Conservation (phyloP, 495 filamentous ascomycete species). For the Penicillium robsamsonii region DNA sequence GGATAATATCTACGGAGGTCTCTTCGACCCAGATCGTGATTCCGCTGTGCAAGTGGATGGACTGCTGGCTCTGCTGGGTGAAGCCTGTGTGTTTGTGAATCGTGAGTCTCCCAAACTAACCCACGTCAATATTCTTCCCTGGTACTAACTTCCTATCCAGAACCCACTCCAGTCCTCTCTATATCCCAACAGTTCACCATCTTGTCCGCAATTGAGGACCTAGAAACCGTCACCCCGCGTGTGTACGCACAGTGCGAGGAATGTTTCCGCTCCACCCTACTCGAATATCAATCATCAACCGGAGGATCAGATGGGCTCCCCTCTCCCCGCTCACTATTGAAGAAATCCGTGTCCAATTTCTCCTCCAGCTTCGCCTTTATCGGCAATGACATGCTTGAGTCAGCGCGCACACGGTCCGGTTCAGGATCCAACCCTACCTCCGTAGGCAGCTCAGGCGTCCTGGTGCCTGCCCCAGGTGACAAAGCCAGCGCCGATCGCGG, state of each 20-base stretch:
- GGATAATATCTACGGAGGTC: constrained; percentile 83
- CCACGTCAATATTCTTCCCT: background rate
- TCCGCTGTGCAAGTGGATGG: constrained; percentile 83
- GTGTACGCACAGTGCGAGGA: constrained; percentile 68
- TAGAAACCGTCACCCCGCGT: constrained; percentile 69
- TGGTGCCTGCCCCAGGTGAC: constrained; percentile 42
- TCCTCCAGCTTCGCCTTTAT: constrained; percentile 64
- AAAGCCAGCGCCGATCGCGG: constrained; percentile 51
- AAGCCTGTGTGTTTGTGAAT: constrained; percentile 72
- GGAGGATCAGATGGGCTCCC: constrained; percentile 43
- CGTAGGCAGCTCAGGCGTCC: constrained; percentile 53
- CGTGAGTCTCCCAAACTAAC: constrained; percentile 41
- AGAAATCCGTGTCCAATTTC: constrained; percentile 61
- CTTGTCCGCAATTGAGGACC: constrained; percentile 77
- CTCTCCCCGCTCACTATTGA: constrained; percentile 62
- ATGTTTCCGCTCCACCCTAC: constrained; percentile 58
- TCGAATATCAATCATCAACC: constrained; percentile 47
- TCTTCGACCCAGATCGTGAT: constrained; percentile 74
- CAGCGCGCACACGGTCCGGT: constrained; percentile 46
- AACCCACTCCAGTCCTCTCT: constrained; percentile 36
- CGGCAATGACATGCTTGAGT: constrained; percentile 67
- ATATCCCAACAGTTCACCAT: constrained; percentile 70
- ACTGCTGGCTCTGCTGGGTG: constrained; percentile 77
- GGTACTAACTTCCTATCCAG: constrained; percentile 25
- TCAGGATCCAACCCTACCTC: constrained; percentile 45